These are phyloP conservation scores for Tulasnella sp. DNA, from an alignment of 768 basidiomycete species.

Conservation along the genomic window DNA sequence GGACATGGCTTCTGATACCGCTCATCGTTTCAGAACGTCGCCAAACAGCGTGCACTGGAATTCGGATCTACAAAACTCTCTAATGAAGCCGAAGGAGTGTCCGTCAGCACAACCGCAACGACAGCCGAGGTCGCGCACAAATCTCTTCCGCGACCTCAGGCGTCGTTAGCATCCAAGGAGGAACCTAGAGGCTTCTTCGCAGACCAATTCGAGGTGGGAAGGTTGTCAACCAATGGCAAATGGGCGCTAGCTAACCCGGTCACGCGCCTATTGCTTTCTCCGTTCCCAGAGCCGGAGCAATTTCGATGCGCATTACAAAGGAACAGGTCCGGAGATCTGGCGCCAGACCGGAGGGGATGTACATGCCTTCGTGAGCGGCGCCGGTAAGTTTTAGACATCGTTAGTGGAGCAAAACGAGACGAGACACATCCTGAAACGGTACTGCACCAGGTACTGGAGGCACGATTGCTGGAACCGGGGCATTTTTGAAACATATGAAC, in stretches of 20 bases:
- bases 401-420: not conserved
- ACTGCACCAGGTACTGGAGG: slow-evolving; percentile 73
- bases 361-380: slow-evolving; percentile 82
- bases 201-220: slow-evolving; percentile 85
- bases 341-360: slow-evolving; percentile 75
- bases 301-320: slow-evolving; percentile 75
- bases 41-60: slow-evolving; percentile 60
- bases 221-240: no score
- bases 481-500: slow-evolving; percentile 66
- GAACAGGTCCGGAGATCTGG: slow-evolving; percentile 94
- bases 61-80: slow-evolving; percentile 45
- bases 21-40: slow-evolving; percentile 58
- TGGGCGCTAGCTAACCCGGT: not conserved
- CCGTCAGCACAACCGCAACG: not conserved
- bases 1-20: not conserved
- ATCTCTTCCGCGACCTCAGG: slow-evolving; percentile 30
- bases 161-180: slow-evolving; percentile 26
- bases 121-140: slow-evolving; percentile 32
- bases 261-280: no score
- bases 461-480: slow-evolving; percentile 78
- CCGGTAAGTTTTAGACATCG: slow-evolving; percentile 40
- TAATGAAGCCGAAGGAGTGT: slow-evolving; percentile 4
- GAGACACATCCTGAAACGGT: not conserved
- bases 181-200: slow-evolving; percentile 74
- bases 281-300: slow-evolving; percentile 68